Base-by-base conservation (phyloP, 768 basidiomycete species). In the Phlebiopsis flavidoalba region DNA sequence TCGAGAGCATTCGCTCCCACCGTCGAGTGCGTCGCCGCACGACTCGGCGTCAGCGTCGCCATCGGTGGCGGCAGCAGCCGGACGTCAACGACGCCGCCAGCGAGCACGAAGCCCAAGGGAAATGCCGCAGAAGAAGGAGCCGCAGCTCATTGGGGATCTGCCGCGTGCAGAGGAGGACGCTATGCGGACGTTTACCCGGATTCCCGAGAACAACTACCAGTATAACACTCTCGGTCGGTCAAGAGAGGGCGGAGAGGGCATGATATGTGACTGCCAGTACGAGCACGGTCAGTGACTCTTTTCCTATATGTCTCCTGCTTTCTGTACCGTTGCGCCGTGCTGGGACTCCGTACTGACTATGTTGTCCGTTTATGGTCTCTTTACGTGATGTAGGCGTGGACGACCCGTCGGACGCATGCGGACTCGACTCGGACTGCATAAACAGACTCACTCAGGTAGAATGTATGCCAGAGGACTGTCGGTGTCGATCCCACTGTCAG, bases 401-500 rank as follows among this genome's bases (percentile, higher is more conserved):
- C 71, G 79, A 80, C 63, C 79, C 78, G 12, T 78, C 83, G 48
- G 75, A 74, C 57, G 93, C 93, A 6, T 99, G 97, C 74, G 93
- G 95, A 24, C 83, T 86, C 43, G 79, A 83, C 63, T 93, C 93
- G 22, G 92, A 96, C 76, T 99, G 97, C 73, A 98, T 99, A 77
- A 99, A 98, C 74, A 82, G 95, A 60, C 83, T 98, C 63, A 95
- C 97, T 24, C 95, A 96, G 74, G 93, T 98, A 12, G 97, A 99
- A 74, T 99, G 97, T 75, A 75, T 95, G n/a, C 76, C 84, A 14
- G 88, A 83, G 43, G 95, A 98, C 66, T 99, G 97, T 76, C 84
- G 89, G 43, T 94, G 92, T 76, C 78, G 84, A 49, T 69, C 75
- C 7, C 79, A 88, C 66, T 99, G 97, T 72, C 88, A 87, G 71